phyloP scores from a whole-genome alignment of 1,284 basidiomycete species.

The Thecaphora thlaspeos region DNA sequence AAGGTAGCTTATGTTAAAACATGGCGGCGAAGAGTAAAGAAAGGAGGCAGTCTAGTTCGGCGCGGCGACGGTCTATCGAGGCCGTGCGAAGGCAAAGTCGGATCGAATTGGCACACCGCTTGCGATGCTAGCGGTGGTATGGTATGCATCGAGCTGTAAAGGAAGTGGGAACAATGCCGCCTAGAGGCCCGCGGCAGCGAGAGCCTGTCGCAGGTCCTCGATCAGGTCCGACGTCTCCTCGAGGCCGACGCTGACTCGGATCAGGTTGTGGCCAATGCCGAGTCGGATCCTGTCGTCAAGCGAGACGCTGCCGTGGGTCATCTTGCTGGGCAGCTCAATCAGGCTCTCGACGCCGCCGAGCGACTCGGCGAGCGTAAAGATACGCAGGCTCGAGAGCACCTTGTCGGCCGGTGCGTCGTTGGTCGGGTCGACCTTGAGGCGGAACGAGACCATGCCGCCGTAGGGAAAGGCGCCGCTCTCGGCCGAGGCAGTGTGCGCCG shows the following conservation, averaged over 20 bases:
- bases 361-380: constrained; percentile 85
- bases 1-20: too few relatives aligned
- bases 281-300: constrained; percentile 62
- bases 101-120: too few relatives aligned
- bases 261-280: constrained; percentile 72
- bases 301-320: constrained; percentile 67
- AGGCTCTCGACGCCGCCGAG: constrained; percentile 89
- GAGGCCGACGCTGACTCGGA: constrained; percentile 81
- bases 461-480: constrained; percentile 37
- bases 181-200: constrained; percentile 57
- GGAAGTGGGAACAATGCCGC: neutral
- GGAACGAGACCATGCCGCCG: constrained; percentile 62
- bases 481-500: constrained; percentile 6
- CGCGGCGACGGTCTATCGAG: too few relatives aligned
- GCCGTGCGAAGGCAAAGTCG: too few relatives aligned
- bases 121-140: too few relatives aligned
- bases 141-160: too few relatives aligned
- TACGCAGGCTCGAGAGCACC: constrained; percentile 69
- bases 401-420: constrained; percentile 63
- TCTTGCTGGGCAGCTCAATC: constrained; percentile 66
- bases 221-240: constrained; percentile 84
- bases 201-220: constrained; percentile 71
- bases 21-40: too few relatives aligned
- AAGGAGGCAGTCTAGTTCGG: too few relatives aligned
- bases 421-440: constrained; percentile 40